A percentile compares a stretch with the other conserved stretches of the same genome.
Conservation (phyloP, 2,329 filamentous ascomycete species). For the Colletotrichum neosansevieriae region DNA sequence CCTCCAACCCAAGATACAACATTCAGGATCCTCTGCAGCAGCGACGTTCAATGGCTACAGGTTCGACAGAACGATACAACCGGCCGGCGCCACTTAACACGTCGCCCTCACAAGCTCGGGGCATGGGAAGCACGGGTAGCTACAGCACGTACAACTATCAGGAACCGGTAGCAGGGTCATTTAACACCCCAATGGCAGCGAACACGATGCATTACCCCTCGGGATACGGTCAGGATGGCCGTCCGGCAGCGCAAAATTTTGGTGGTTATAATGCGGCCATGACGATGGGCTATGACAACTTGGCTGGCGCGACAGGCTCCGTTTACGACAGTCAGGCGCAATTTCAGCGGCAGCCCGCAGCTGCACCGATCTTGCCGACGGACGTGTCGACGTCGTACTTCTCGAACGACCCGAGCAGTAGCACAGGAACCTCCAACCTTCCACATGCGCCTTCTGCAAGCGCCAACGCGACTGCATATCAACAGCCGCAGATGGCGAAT, state of each 20-base stretch:
- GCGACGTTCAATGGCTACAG: slow-evolving; percentile 50
- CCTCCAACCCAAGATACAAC: slow-evolving; percentile 66
- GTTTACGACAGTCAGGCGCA: slow-evolving; percentile 82
- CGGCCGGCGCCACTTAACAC: slow-evolving; percentile 63
- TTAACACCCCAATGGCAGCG: slow-evolving; percentile 68
- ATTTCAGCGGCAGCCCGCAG: slow-evolving; percentile 82
- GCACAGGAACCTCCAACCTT: slow-evolving; percentile 67
- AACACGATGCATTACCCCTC: slow-evolving; percentile 69
- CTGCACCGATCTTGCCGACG: slow-evolving; percentile 78
- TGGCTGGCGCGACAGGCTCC: slow-evolving; percentile 53
- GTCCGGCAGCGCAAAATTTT: slow-evolving; percentile 67
- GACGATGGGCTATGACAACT: slow-evolving; percentile 76
- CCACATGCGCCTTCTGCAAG: slow-evolving; percentile 62
- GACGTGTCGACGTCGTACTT: slow-evolving; percentile 83
- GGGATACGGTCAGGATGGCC: slow-evolving; percentile 74
- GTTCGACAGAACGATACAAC: slow-evolving; percentile 58
- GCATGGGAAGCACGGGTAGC: slow-evolving; percentile 65
- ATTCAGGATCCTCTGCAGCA: slow-evolving; percentile 63
- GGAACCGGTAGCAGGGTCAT: slow-evolving; percentile 64
- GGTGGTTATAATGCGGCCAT: slow-evolving; percentile 68
- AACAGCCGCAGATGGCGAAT: slow-evolving; percentile 66
- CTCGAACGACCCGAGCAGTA: slow-evolving; percentile 72
- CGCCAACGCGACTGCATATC: slow-evolving; percentile 72
- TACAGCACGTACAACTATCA: slow-evolving; percentile 70
- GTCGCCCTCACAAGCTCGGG: slow-evolving; percentile 60